Base-by-base conservation (phyloP, 495 filamentous ascomycete species). In the Hyaloscypha hepaticicola region DNA sequence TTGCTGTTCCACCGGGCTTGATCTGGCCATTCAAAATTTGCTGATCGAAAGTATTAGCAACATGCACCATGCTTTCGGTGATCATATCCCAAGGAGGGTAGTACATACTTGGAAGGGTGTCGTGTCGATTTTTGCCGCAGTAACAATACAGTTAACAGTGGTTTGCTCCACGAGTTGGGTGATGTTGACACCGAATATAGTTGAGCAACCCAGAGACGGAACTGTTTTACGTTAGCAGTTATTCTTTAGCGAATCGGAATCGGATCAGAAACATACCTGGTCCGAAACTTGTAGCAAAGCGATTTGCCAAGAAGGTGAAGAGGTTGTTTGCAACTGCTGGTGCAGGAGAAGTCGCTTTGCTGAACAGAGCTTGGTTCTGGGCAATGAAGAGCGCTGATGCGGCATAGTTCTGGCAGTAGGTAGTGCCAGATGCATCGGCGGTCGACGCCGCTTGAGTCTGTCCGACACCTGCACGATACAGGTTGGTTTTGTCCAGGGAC, bases 221-320 rank as follows among this genome's bases (percentile, higher is more conserved):
- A 31, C 50, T 53, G 22, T 50, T 25, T 5, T 7, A 5, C 9
- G 48, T 50, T 25, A 50, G 48, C 48, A 25, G 48, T n/a, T n/a
- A 25, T 8, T 19, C 48, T 19, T 50, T 50, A 21, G 22, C 19
- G 22, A 50, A 16, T n/a, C 19, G n/a, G 48, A 50, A 8, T 50
- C 7, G 31, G 31, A 3, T 33, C 31, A 12, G n/a, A 50, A 6
- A 19, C 48, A 25, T 50, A 50, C 48, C 51, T 28, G 53, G 53
- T 21, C 53, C 53, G 19, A 56, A 56, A 21, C 53, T 56, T 6
- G 53, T 56, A 21, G 53, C 53, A 56, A 56, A 56, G 14, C 53
- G 53, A 33, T 56, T 56, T 5, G 53, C 53, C 27, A 56, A 29
- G 53, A 56, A 56, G 25, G 53, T 56, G 53, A 56, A 56, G 9